Evolutionary conservation across 2,329 filamentous ascomycete genomes (phyloP), one percentile per base, ranked within the genome.

Genomic region (Dactylellina haptotyla): DNA sequence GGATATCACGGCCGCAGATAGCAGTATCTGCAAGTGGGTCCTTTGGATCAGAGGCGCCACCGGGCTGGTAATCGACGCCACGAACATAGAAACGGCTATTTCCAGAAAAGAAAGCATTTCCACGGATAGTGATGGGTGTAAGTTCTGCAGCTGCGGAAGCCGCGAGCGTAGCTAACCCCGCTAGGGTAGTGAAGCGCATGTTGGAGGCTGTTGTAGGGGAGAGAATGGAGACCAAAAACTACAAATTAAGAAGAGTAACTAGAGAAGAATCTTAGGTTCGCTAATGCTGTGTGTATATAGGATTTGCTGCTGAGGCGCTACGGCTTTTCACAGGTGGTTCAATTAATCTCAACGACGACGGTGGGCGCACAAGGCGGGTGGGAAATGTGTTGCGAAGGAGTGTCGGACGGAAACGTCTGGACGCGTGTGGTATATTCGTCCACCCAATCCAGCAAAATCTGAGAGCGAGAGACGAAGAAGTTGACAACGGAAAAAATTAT

Each of bases 1-100:
- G 82, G 77, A 97, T 90, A 79, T 96, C 92, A 76, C 93, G 90
- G 81, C 87, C 85, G 87, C 93, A 97, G 79, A 85, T 82, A 2
- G 81, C 81, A 23, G 83, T 79, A 78, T 96, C 89, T 75, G 91
- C 88, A 59, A 97, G 89, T 73, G 93, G 92, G 80, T 97, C 93
- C 62, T 83, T 82, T 54, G 87, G 81, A 43, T 87, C 81, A 58
- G 87, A 88, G 10, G 87, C 85, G 75, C 88, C 88, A 78, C 84
- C 85, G 54, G 87, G 87, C 80, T 89, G 87, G 80, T 89, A 89
- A 81, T 90, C 89, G 76, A 87, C 83, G 79, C 86, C 85, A 75
- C 85, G 84, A 75, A 87, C 83, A 80, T 87, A 87, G 82, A 87
- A 87, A 61, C 88, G 86, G 56, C 86, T 78, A 70, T 85, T 79